Evolutionary conservation across 306 rosid species (phyloP).

Genomic region (Trifolium fragiferum): DNA sequence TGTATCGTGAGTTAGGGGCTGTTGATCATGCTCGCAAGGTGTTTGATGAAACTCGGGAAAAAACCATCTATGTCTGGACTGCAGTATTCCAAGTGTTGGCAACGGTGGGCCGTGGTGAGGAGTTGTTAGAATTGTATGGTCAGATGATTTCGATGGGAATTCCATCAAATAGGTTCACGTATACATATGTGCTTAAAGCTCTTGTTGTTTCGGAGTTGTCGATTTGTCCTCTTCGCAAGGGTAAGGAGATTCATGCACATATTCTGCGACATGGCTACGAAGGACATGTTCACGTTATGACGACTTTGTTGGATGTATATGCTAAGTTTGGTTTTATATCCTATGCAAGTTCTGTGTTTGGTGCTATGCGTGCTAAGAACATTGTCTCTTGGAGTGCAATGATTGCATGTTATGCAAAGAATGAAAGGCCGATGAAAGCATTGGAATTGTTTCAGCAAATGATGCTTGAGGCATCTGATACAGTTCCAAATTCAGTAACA

Average conservation of each 20-base stretch:
- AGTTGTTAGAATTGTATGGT: conserved; percentile 65
- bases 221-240: conserved; percentile 57
- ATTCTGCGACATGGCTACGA: conserved; percentile 81
- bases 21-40: conserved; percentile 71
- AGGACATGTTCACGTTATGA: conserved; percentile 70
- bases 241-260: conserved; percentile 93
- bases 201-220: conserved; percentile 58
- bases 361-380: conserved; percentile 70
- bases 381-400: conserved; percentile 59
- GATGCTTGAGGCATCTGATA: conserved; percentile 64
- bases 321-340: conserved; percentile 75
- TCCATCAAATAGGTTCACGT: conserved; percentile 73
- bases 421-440: conserved; percentile 49
- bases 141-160: conserved; percentile 67
- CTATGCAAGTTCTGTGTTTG: conserved; percentile 69
- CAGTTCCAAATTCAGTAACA: conserved; percentile 84
- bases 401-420: conserved; percentile 31
- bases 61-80: conserved; percentile 89
- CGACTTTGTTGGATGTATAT: conserved; percentile 86
- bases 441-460: conserved; percentile 75
- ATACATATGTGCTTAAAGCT: conserved; percentile 86
- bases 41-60: conserved; percentile 69
- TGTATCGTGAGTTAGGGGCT: conserved; percentile 78
- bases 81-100: conserved; percentile 81
- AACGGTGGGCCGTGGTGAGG: conserved; percentile 70